Evolutionary conservation across 129 eudicot species (phyloP).

Genomic region (Silybum marianum): DNA sequence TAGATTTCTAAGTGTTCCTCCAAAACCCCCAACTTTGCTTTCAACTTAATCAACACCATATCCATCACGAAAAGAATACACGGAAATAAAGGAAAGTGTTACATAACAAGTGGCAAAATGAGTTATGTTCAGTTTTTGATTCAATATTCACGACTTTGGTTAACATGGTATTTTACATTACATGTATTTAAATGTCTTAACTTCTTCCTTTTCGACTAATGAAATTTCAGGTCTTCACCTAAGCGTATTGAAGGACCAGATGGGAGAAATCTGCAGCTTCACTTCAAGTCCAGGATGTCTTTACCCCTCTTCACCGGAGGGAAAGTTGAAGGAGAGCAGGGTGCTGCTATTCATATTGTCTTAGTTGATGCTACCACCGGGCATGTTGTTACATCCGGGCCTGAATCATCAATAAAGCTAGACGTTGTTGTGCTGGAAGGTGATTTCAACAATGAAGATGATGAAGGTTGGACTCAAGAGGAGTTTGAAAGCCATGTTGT

Average conservation of each 20-base stretch:
- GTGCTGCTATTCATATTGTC: conserved; percentile 82
- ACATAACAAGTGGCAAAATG: not conserved
- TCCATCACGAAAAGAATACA: not conserved
- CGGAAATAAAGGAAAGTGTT: not conserved
- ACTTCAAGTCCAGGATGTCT: conserved; percentile 70
- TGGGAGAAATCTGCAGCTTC: conserved; percentile 81
- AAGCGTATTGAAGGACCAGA: conserved; percentile 84
- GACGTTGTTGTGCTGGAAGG: conserved; percentile 90
- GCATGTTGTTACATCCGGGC: conserved; percentile 71
- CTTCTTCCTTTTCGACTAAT: not conserved
- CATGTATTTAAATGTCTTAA: not conserved
- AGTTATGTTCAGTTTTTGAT: not conserved
- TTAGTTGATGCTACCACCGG: conserved; percentile 67
- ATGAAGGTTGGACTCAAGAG: conserved; percentile 83
- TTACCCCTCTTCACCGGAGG: conserved; percentile 92
- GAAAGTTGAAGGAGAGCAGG: conserved; percentile 97
- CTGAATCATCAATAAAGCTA: conserved; percentile 74
- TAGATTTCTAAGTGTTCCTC: too few relatives aligned
- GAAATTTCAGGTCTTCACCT: conserved; percentile 69
- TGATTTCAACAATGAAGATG: conserved; percentile 86
- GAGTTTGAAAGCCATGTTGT: conserved; percentile 87
- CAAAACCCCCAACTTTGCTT: too few relatives aligned
- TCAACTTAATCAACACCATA: not conserved
- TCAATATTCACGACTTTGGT: not conserved
- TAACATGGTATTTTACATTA: not conserved